Evolutionary conservation across 371 early-diverging fungal species (phyloP).

Genomic region (Rhizopus arrhizus): DNA sequence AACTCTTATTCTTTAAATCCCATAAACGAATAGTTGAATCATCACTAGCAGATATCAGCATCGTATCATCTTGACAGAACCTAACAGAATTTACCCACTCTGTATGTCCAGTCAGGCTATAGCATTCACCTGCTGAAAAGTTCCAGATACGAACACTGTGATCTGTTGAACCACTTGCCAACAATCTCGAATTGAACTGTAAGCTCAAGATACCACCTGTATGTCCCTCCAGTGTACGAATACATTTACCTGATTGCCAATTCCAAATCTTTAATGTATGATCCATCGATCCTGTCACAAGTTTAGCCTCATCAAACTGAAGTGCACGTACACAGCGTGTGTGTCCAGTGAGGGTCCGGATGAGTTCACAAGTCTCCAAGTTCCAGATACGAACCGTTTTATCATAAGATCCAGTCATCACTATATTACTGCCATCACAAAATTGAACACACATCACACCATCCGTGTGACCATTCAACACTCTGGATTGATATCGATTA

Average conservation of each 20-base stretch:
- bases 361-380: conserved; percentile 70
- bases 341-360: conserved; percentile 82
- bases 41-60: conserved; percentile 80
- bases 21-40: conserved; percentile 82
- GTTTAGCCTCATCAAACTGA: conserved; percentile 82
- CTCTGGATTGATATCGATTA: conserved; percentile 63
- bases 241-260: conserved; percentile 85
- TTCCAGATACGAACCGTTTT: conserved; percentile 83
- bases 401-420: conserved; percentile 89
- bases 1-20: conserved; percentile 75
- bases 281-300: conserved; percentile 90
- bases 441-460: conserved; percentile 88
- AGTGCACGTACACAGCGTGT: conserved; percentile 84
- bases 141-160: conserved; percentile 92
- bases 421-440: conserved; percentile 68
- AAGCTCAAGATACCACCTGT: conserved; percentile 86
- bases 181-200: conserved; percentile 80
- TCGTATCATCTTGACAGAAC: conserved; percentile 62
- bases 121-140: conserved; percentile 77
- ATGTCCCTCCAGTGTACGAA: conserved; percentile 82
- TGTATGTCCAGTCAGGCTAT: conserved; percentile 79
- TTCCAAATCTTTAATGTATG: conserved; percentile 96
- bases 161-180: conserved; percentile 87
- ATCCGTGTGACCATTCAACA: conserved; percentile 80
- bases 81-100: conserved; percentile 88